Conservation (phyloP, 805 yeast genomes). For the Spathaspora gorwiae region DNA sequence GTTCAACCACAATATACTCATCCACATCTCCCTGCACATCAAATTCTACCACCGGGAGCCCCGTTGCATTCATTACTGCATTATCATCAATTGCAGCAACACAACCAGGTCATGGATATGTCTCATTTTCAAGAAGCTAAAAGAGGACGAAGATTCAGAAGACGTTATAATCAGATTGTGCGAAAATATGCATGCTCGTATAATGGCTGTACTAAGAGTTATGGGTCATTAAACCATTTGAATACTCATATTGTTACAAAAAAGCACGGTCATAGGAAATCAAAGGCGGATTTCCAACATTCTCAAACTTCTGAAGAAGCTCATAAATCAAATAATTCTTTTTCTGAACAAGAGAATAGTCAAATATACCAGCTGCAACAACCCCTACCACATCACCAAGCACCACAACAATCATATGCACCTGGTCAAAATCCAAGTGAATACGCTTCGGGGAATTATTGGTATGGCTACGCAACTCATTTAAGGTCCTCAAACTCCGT, state of each 20-base stretch:
- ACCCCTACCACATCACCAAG: background rate
- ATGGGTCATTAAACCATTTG: conserved; percentile 39
- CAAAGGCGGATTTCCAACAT: conserved; percentile 35
- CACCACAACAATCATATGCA: background rate
- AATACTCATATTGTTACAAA: conserved; percentile 44
- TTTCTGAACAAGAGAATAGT: background rate
- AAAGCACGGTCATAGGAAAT: conserved; percentile 40
- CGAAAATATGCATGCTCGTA: conserved; percentile 31
- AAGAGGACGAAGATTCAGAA: conserved; percentile 30
- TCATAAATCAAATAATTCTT: background rate
- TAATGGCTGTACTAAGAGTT: conserved; percentile 39
- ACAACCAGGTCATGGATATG: conserved; percentile 3
- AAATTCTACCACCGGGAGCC: background rate
- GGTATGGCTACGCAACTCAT: conserved; percentile 8
- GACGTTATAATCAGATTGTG: conserved; percentile 33
- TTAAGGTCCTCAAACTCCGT: conserved; percentile 1
- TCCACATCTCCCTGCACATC: background rate
- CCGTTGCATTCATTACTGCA: background rate
- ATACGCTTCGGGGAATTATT: conserved; percentile 7
- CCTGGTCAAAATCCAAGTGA: conserved; percentile 3
- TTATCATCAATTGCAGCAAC: conserved; percentile 2
- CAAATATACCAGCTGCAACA: conserved; percentile 2
- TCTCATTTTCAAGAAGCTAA: conserved; percentile 17
- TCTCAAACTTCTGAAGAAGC: background rate
- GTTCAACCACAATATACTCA: background rate